Evolutionary conservation across 805 yeast genomes (phyloP).

Genomic region (Jamesozyma jinghongensis): DNA sequence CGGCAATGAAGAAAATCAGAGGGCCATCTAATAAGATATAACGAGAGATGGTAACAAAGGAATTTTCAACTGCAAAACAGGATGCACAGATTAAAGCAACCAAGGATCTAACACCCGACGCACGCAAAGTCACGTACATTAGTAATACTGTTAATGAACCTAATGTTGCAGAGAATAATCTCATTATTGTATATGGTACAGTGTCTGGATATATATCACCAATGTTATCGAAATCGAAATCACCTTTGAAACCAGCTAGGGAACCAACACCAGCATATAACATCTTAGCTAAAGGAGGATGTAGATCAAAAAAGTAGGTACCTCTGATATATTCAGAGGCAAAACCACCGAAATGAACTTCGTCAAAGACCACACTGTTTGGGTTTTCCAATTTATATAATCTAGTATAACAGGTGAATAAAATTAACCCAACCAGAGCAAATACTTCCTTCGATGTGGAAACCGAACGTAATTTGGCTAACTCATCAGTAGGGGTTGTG

Average conservation of each 20-base stretch:
- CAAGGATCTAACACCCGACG: conserved; percentile 60
- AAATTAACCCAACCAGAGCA: conserved; percentile 36
- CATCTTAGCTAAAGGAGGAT: conserved; percentile 76
- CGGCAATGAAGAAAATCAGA: conserved; percentile 66
- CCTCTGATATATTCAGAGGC: conserved; percentile 71
- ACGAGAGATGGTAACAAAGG: conserved; percentile 61
- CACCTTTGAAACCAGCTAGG: conserved; percentile 63
- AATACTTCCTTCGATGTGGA: conserved; percentile 33
- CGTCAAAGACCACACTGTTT: conserved; percentile 80
- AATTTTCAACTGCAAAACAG: conserved; percentile 54
- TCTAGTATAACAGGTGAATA: conserved; percentile 51
- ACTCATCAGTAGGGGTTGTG: conserved; percentile 39
- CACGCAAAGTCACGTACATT: conserved; percentile 57
- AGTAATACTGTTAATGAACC: conserved; percentile 62
- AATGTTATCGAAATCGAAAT: conserved; percentile 55
- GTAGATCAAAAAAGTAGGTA: conserved; percentile 60
- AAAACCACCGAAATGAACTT: conserved; percentile 95
- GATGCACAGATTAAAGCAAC: conserved; percentile 51
- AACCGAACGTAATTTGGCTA: conserved; percentile 36
- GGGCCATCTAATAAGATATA: conserved; percentile 72
- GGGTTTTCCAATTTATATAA: conserved; percentile 56
- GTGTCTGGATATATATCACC: conserved; percentile 52
- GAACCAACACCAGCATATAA: conserved; percentile 62
- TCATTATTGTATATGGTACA: conserved; percentile 58
- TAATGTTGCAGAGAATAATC: conserved; percentile 57